Conservation (phyloP, 129 eudicot genomes). For the Kitagawia praeruptora region DNA sequence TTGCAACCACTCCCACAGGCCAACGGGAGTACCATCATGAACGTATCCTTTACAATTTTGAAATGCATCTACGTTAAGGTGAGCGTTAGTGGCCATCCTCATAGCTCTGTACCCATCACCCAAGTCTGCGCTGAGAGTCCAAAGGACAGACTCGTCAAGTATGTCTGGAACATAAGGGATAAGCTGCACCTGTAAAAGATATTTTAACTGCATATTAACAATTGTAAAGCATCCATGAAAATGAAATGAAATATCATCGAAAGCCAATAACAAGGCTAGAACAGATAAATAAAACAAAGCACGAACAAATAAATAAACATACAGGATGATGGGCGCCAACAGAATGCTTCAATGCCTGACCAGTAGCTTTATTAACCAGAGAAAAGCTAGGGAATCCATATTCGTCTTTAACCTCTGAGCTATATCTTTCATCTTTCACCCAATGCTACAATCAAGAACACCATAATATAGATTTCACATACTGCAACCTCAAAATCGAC, state of each 20-base stretch:
- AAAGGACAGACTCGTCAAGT: slow-evolving; percentile 72
- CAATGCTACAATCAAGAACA: slow-evolving; percentile 50
- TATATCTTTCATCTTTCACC: slow-evolving; percentile 66
- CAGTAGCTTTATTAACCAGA: slow-evolving; percentile 71
- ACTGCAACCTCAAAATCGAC: not conserved
- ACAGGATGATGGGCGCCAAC: slow-evolving; percentile 69
- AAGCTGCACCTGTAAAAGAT: slow-evolving; percentile 61
- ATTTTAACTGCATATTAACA: not conserved
- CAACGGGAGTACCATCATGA: slow-evolving; percentile 57
- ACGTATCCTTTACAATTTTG: slow-evolving; percentile 60
- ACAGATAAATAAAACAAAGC: not conserved
- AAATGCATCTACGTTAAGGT: slow-evolving; percentile 65
- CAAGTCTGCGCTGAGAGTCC: slow-evolving; percentile 79
- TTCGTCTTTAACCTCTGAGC: slow-evolving; percentile 78
- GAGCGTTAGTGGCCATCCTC: slow-evolving; percentile 73
- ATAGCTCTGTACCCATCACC: slow-evolving; percentile 70
- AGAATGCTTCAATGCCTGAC: slow-evolving; percentile 79
- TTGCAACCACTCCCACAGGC: slow-evolving; percentile 58
- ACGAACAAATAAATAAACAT: slow-evolving; percentile 10
- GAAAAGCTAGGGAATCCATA: slow-evolving; percentile 72
- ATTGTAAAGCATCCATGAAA: not conserved
- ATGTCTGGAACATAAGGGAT: slow-evolving; percentile 50
- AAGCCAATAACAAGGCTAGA: not conserved
- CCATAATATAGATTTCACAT: not conserved
- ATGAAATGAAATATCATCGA: not conserved